These are phyloP conservation scores for Globisporangium spiculum DNA, from an alignment of 352 stramenopile species.

Conservation along the genomic window DNA sequence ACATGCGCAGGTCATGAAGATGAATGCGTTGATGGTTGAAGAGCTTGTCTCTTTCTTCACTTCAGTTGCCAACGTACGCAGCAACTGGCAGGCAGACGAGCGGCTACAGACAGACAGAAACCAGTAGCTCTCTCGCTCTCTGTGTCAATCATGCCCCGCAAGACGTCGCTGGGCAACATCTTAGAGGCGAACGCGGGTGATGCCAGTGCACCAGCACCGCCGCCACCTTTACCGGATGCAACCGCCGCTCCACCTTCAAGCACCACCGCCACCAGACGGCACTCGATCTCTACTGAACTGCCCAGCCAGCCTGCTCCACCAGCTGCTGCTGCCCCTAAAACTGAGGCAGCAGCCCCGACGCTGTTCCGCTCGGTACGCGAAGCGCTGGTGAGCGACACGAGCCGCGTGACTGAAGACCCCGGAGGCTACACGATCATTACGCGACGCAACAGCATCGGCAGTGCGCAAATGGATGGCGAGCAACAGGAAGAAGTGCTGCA, in stretches of 20 bases:
- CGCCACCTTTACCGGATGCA: not conserved
- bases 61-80: not conserved
- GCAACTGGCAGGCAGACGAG: not conserved
- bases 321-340: not conserved
- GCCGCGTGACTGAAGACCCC: constrained; percentile 21
- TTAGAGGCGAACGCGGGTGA: constrained; percentile 13
- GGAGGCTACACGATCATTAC: constrained; percentile 36
- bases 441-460: constrained; percentile 21
- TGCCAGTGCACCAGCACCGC: not conserved
- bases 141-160: constrained; percentile 15
- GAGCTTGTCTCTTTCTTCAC: not conserved
- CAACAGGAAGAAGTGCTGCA: constrained; percentile 6
- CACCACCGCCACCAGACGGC: not conserved
- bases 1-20: not conserved
- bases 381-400: constrained; percentile 36
- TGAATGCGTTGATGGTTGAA: not conserved
- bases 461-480: constrained; percentile 1
- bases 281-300: not conserved
- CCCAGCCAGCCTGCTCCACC: not conserved
- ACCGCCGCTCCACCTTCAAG: not conserved
- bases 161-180: constrained; percentile 40
- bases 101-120: not conserved
- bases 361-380: constrained; percentile 47
- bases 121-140: not conserved
- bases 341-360: not conserved